Percentiles rank a stretch among this genome's conserved stretches.
Conservation (phyloP, 768 basidiomycete species). For the Rickenella mellea region DNA sequence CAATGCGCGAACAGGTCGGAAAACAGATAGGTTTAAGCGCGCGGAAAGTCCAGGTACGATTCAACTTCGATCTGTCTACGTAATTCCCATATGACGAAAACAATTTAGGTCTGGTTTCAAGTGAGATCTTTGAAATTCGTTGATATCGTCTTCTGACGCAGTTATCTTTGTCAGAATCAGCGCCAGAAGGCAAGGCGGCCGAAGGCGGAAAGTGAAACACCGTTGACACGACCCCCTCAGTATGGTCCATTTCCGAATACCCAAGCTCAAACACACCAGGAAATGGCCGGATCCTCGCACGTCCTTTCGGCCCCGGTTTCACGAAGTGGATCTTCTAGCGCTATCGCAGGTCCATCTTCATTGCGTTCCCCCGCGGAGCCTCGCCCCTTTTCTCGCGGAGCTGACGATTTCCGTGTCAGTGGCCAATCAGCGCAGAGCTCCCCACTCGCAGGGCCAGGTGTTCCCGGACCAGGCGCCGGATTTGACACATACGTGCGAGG, state of each 20-base stretch:
- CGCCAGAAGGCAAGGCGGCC: conserved; percentile 81
- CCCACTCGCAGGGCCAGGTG: not conserved
- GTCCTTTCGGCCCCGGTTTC: too few relatives aligned
- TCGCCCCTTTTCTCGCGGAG: too few relatives aligned
- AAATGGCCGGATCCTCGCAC: too few relatives aligned
- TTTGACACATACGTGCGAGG: not conserved
- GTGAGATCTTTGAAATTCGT: conserved; percentile 28
- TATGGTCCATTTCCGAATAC: conserved; percentile 51
- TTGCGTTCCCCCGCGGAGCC: too few relatives aligned
- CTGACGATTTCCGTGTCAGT: too few relatives aligned
- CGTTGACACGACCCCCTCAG: conserved; percentile 46
- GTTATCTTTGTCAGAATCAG: conserved; percentile 53
- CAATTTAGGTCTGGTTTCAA: conserved; percentile 81
- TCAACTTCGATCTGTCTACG: not conserved
- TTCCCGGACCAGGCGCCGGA: not conserved
- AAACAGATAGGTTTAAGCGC: conserved; percentile 82
- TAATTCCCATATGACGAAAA: conserved; percentile 7
- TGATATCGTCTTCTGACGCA: conserved; percentile 6
- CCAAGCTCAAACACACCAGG: too few relatives aligned
- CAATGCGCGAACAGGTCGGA: conserved; percentile 82
- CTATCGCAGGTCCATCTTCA: too few relatives aligned
- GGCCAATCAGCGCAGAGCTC: too few relatives aligned
- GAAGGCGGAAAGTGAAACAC: conserved; percentile 46
- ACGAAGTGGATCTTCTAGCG: too few relatives aligned
- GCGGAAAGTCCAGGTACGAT: conserved; percentile 78